Evolutionary conservation across 129 eudicot genomes (phyloP).

Genomic region (Flaveria linearis): DNA sequence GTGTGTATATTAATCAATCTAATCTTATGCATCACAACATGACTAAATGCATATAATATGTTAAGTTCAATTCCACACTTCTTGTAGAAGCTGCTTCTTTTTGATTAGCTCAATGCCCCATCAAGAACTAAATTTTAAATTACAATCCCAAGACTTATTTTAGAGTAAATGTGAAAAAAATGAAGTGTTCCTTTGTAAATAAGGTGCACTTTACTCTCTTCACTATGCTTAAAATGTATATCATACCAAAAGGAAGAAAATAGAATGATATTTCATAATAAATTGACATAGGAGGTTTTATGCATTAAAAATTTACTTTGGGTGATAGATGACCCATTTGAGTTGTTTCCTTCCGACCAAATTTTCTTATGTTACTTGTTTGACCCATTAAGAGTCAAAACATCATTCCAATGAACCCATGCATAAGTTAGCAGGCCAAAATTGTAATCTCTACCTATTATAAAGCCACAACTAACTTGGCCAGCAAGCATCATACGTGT

Average conservation of each 20-base stretch:
- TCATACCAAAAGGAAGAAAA: not conserved
- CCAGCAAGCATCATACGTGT: not conserved
- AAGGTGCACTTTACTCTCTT: not conserved
- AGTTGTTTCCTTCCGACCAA: not conserved
- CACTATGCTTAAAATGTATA: no score
- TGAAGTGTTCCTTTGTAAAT: not conserved
- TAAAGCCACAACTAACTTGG: not conserved
- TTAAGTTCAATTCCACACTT: not conserved
- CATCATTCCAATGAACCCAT: conserved; percentile 11
- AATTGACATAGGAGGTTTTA: not conserved
- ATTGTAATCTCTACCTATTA: not conserved
- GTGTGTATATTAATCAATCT: no score
- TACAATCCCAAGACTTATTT: no score
- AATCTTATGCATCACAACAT: not conserved
- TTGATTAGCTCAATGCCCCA: not conserved
- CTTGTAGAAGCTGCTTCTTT: not conserved
- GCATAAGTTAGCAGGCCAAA: not conserved
- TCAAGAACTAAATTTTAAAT: no score
- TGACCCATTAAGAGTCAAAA: not conserved
- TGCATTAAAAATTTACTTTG: not conserved
- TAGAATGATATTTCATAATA: not conserved
- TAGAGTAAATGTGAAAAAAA: no score
- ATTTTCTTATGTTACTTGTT: not conserved
- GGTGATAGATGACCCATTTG: not conserved
- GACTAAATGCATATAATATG: not conserved